These are phyloP conservation scores for Alternaria angustiovoidea DNA, from an alignment of 2,329 filamentous ascomycete genomes.

Conservation along the genomic window DNA sequence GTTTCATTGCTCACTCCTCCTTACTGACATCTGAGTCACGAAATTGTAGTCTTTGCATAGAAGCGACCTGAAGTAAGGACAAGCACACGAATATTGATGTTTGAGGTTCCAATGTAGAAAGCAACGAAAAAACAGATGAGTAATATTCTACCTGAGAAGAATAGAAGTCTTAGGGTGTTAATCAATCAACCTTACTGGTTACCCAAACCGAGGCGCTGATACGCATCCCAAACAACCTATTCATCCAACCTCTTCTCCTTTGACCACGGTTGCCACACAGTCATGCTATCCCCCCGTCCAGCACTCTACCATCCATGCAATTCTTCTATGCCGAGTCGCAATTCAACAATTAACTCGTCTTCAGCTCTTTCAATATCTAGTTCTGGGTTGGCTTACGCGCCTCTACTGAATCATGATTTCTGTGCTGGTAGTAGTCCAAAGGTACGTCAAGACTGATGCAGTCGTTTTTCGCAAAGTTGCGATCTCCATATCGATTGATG, in stretches of 20 bases:
- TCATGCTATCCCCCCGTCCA: not conserved
- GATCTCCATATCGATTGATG: no score
- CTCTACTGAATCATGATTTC: no score
- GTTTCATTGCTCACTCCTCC: not conserved
- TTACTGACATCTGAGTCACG: not conserved
- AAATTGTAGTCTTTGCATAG: not conserved
- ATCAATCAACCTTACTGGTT: no score
- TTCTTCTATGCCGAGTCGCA: no score
- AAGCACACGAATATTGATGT: not conserved
- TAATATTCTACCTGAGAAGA: not conserved
- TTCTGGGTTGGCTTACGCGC: no score
- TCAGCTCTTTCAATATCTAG: no score
- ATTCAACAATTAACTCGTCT: no score
- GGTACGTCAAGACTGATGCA: no score
- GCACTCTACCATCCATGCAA: no score
- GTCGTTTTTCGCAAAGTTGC: no score
- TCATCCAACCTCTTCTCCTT: not conserved
- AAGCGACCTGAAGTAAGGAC: not conserved
- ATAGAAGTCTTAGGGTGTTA: not conserved
- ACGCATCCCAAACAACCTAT: not conserved
- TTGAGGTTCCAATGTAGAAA: not conserved
- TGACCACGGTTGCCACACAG: not conserved
- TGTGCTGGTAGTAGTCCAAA: no score
- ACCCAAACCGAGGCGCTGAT: not conserved
- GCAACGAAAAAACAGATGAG: not conserved